Base-by-base conservation (phyloP, 2,329 filamentous ascomycete species). In the Colletotrichum zoysiae region DNA sequence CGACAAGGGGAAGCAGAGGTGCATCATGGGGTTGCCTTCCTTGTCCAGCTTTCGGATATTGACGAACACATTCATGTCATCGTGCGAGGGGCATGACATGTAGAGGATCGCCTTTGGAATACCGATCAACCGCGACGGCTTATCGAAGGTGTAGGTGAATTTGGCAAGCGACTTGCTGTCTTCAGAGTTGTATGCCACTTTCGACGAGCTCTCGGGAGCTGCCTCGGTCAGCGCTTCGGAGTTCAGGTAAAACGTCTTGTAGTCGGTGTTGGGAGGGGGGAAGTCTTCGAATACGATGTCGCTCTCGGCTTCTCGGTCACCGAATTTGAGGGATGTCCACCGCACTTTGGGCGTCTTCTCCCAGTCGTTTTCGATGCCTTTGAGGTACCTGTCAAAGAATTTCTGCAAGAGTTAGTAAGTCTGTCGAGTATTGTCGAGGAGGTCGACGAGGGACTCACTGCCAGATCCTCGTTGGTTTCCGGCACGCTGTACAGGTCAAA, bases 91-190 rank as follows among this genome's bases (percentile, higher is more conserved):
- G 68, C 80, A 83, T 1, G 82, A 84, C 77, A 87, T 82, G 76
- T 84, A 85, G 0, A 88, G 75, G 0, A 82, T 75, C 0, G 84
- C 83, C 74, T 86, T 87, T 5, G 86, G 82, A 0, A 85, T 76
- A 1, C 85, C 86, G 18, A 85, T 81, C 0, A 87, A 75, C 3
- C 81, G 77, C 0, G 83, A 80, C 1, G 76, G 75, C 55, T 82
- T 74, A 3, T 76, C 30, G 73, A 87, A 86, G 0, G 77, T 83
- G 73, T 82, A 77, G 1, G 75, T 80, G 75, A 86, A 85, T 14
- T 79, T 77, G 26, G 76, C 68, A 23, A 75, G 74, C 11, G 71
- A 74, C 3, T 61, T 51, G 23, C 70, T 66, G 50, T 76, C 78
- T 50, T 81, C 78, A 0, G 82, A 82, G 63, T 80, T 74, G 73